Evolutionary conservation across 495 filamentous ascomycete species (phyloP).

Genomic region (Podospora didyma): DNA sequence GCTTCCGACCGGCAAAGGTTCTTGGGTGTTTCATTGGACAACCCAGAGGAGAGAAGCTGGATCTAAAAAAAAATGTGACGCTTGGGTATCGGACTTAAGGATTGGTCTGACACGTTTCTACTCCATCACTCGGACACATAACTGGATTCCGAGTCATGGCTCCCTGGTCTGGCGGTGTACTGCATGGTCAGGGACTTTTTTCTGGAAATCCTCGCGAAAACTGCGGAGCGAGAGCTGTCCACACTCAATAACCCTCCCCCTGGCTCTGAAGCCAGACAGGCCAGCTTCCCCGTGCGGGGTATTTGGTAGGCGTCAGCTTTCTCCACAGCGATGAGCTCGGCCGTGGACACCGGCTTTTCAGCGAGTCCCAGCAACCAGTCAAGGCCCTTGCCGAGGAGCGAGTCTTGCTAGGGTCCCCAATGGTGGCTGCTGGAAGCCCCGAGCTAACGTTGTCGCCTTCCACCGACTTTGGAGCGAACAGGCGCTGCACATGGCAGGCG

Average conservation of each 20-base stretch:
- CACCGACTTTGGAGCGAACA: background rate
- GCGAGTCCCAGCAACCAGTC: slow-evolving; percentile 1
- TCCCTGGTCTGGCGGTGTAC: background rate
- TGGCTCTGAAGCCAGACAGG: background rate
- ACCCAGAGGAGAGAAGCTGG: no score
- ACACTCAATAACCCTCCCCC: background rate
- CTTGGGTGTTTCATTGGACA: no score
- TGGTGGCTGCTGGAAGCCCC: background rate
- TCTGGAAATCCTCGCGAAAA: background rate
- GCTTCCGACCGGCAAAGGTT: no score
- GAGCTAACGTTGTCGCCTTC: slow-evolving; percentile 5
- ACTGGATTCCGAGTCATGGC: background rate
- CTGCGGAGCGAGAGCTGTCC: background rate
- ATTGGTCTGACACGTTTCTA: background rate
- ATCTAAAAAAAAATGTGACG: no score
- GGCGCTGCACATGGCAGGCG: slow-evolving; percentile 10
- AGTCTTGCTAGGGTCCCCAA: background rate
- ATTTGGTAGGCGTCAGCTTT: slow-evolving; percentile 1
- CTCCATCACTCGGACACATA: background rate
- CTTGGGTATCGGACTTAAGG: background rate
- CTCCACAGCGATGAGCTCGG: slow-evolving; percentile 6
- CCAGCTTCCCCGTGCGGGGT: slow-evolving; percentile 6
- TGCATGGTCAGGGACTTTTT: no score
- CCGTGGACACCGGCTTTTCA: background rate
- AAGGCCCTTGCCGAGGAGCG: slow-evolving; percentile 13